Conservation (phyloP, 257 asterid genomes). For the Schizonepeta tenuifolia region DNA sequence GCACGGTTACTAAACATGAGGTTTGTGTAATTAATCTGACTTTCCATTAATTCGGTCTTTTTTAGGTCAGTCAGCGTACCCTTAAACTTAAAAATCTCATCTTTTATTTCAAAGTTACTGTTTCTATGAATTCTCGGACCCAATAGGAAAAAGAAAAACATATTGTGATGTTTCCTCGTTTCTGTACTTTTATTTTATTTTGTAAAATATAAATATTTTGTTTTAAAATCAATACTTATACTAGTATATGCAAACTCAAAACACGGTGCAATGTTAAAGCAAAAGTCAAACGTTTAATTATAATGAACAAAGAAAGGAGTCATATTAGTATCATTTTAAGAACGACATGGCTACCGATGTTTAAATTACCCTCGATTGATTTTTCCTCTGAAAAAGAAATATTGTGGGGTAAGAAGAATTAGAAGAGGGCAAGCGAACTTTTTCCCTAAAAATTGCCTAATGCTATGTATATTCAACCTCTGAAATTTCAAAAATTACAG, state of each 20-base stretch:
- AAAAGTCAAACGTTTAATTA: too few species aligned
- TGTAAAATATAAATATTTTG: too few species aligned
- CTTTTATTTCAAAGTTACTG: too few species aligned
- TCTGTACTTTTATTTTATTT: too few species aligned
- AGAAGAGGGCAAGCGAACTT: too few species aligned
- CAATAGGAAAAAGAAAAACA: background rate
- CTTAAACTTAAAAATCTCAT: background rate
- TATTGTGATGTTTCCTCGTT: too few species aligned
- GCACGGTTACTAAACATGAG: conserved; percentile 24
- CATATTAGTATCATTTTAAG: background rate
- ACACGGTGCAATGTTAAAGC: too few species aligned
- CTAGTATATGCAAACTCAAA: too few species aligned
- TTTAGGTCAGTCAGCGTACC: conserved; percentile 41
- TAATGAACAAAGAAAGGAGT: too few species aligned
- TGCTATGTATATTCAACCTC: background rate
- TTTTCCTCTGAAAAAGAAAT: background rate
- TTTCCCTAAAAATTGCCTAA: too few species aligned
- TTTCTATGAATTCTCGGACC: background rate
- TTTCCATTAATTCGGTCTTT: conserved; percentile 34
- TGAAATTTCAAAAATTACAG: background rate
- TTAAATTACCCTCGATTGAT: background rate
- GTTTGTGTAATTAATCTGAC: conserved; percentile 5
- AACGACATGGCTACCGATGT: background rate
- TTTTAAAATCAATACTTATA: too few species aligned
- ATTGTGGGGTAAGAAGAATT: background rate